Evolutionary conservation across 495 filamentous ascomycete genomes (phyloP), one percentile per base, ranked within the genome.

Genomic region (Amphirosellinia nigrospora): DNA sequence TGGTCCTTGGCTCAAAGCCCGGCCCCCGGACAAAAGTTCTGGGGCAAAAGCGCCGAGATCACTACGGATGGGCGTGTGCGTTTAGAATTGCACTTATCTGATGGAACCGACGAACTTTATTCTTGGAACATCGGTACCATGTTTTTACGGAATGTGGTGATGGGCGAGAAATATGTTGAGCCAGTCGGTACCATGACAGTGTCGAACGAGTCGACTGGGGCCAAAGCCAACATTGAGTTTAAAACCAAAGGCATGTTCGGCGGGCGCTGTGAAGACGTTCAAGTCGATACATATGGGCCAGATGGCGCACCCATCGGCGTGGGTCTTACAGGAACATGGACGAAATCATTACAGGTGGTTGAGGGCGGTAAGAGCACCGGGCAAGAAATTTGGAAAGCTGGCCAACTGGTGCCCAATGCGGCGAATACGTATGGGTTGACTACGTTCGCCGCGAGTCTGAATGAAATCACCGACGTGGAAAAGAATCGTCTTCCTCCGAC

Each of bases 81-180:
- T 26, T 82, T 98, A 41, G 86, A 84, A 43, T 80, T 97, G 30
- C 79, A 81, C 34, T 77, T 86, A 21, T 70, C 83, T n/a, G 91
- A 94, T 74, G 83, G 84, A 15, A 87, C 79, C 0, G 89, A 90
- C 55, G 95, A 98, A 73, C 84, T 86, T 66, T 99, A 91, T 81
- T 92, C 89, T 76, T 98, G 93, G 92, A 89, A 85, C 30, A 85
- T 90, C 8, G 92, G 94, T 15, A 97, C 93, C 11, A 91, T 90
- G 64, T 98, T 97, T 80, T 85, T 99, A 65, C 89, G 96, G 55
- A 99, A 99, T 74, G 93, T 99, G 70, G 96, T 99, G 72, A 94
- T 96, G 64, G 96, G 96, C 32, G 96, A 99, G 82, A 98, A 98
- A 81, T 99, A 98, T 77, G 91, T 98, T 38, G 96, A 99, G 81